Conservation (phyloP, 495 filamentous ascomycete genomes). For the Friedmanniomyces endolithicus region DNA sequence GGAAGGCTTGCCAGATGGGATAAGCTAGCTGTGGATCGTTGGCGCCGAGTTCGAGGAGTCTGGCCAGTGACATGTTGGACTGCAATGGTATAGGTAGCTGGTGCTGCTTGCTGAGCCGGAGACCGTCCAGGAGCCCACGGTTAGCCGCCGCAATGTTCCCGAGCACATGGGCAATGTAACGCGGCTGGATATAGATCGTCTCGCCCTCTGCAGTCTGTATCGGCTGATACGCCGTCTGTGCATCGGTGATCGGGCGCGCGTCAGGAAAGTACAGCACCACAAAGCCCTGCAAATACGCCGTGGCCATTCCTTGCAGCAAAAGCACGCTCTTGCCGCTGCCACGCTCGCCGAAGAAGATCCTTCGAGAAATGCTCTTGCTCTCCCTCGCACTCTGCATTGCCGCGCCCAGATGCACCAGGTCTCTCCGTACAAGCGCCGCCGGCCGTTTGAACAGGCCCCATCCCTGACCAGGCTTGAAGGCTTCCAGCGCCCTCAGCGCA, state of each 20-base stretch:
- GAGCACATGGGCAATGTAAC: slow-evolving; percentile 60
- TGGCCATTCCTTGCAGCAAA: slow-evolving; percentile 70
- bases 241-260: slow-evolving; percentile 70
- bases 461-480: slow-evolving; percentile 81
- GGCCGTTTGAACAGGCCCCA: slow-evolving; percentile 81
- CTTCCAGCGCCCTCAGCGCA: slow-evolving; percentile 65
- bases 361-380: slow-evolving; percentile 45
- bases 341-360: slow-evolving; percentile 60
- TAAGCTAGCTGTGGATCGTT: slow-evolving; percentile 64
- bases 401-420: slow-evolving; percentile 58
- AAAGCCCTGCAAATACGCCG: slow-evolving; percentile 74
- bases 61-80: slow-evolving; percentile 49
- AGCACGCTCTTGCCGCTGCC: slow-evolving; percentile 75
- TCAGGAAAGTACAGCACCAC: slow-evolving; percentile 86
- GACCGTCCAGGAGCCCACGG: slow-evolving; percentile 44
- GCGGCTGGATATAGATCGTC: slow-evolving; percentile 61
- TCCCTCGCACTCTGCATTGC: slow-evolving; percentile 42
- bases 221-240: slow-evolving; percentile 63
- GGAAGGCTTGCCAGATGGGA: slow-evolving; percentile 70
- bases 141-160: slow-evolving; percentile 61
- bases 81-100: slow-evolving; percentile 44
- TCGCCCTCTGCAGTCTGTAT: slow-evolving; percentile 29
- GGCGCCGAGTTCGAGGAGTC: slow-evolving; percentile 56
- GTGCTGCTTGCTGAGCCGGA: slow-evolving; percentile 49
- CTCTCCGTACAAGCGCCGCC: slow-evolving; percentile 56